A percentile compares a stretch with the other conserved stretches of the same genome.
These are phyloP conservation scores for Sporisorium reilianum DNA, from an alignment of 1,284 basidiomycete genomes.

Conservation along the genomic window DNA sequence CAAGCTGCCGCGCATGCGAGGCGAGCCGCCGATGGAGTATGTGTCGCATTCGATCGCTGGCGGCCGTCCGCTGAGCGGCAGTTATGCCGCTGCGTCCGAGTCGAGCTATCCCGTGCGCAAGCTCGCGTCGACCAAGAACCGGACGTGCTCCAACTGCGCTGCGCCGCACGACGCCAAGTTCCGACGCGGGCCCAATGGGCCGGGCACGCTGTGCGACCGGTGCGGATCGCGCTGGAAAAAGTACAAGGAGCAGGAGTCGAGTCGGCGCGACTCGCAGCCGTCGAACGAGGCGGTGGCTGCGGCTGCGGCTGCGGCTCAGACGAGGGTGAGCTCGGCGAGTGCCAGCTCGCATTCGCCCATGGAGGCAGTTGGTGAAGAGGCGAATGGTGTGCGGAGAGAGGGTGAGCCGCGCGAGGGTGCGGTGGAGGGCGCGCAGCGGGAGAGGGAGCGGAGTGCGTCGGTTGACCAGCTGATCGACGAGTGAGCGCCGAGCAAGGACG, in stretches of 20 bases:
- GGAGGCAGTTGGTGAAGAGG: too few species aligned
- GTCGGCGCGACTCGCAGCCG: conserved; percentile 15
- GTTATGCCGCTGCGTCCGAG: too few species aligned
- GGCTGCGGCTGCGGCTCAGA: conserved; percentile 16
- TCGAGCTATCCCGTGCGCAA: conserved; percentile 44
- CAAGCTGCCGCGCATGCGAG: conserved; percentile 25
- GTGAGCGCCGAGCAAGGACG: background rate
- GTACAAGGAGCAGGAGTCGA: conserved; percentile 42
- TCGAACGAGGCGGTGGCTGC: background rate
- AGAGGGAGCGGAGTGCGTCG: conserved; percentile 31
- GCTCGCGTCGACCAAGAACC: conserved; percentile 55
- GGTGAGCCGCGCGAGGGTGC: background rate
- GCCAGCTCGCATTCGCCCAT: conserved; percentile 27
- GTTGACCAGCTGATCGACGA: conserved; percentile 43
- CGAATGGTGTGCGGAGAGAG: too few species aligned
- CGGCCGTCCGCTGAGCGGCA: background rate
- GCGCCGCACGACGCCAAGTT: conserved; percentile 57
- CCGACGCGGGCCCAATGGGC: conserved; percentile 47
- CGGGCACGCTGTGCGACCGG: conserved; percentile 54
- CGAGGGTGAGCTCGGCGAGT: conserved; percentile 32
- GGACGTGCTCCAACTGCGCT: conserved; percentile 49
- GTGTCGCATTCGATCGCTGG: background rate
- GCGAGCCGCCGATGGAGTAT: conserved; percentile 10
- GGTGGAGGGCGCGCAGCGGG: conserved; percentile 2
- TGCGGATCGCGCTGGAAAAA: conserved; percentile 54